phyloP scores from a whole-genome alignment of 106 monocot genomes.

The Dioscorea zingiberensis region DNA sequence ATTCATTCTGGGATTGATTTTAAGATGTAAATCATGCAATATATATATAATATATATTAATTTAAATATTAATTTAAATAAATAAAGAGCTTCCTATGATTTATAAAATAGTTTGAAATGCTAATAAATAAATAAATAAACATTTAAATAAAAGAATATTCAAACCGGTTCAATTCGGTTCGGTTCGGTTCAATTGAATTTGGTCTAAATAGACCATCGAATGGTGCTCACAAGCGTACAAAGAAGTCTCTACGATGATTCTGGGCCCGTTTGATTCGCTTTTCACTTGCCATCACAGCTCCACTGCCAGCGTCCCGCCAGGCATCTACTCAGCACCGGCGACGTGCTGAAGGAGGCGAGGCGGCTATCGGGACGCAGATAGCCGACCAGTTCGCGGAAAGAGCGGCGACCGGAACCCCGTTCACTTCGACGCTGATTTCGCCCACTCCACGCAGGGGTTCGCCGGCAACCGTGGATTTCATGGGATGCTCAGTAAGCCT shows the following conservation, averaged over 20 bases:
- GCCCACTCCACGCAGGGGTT: slow-evolving; percentile 46
- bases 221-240: background rate
- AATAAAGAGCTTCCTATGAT: background rate
- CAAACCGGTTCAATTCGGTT: background rate
- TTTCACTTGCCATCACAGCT: background rate
- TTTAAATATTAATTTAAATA: background rate
- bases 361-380: slow-evolving; percentile 46
- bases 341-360: slow-evolving; percentile 34
- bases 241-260: background rate
- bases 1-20: no score
- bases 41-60: no score
- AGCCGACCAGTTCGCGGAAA: slow-evolving; percentile 40
- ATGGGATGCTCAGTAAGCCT: slow-evolving; percentile 92
- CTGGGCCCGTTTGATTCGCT: background rate
- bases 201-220: background rate
- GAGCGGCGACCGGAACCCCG: slow-evolving; percentile 71
- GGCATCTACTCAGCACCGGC: slow-evolving; percentile 36
- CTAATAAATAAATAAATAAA: no score
- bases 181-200: background rate
- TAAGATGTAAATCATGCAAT: no score
- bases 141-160: no score
- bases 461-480: slow-evolving; percentile 49
- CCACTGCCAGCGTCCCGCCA: background rate
- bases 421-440: slow-evolving; percentile 53
- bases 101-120: background rate